phyloP scores from a whole-genome alignment of 2,329 filamentous ascomycete species.

The Pyrenophora graminea region DNA sequence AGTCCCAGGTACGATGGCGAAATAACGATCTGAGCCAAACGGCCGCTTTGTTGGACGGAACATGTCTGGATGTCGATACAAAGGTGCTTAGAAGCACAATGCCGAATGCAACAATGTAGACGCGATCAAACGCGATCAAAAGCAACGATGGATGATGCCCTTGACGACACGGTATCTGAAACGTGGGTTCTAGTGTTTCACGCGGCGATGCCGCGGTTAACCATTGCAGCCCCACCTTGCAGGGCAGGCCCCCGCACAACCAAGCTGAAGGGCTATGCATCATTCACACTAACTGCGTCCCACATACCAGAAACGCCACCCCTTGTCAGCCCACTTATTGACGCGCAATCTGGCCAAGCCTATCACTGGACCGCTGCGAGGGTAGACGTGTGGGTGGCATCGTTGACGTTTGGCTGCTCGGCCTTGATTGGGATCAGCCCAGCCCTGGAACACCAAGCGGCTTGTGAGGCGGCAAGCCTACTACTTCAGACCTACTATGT shows the following conservation, averaged over 20 bases:
- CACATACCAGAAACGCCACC: slow-evolving; percentile 10
- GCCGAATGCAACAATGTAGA: too few species aligned
- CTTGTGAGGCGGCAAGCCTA: slow-evolving; percentile 8
- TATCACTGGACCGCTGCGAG: slow-evolving; percentile 5
- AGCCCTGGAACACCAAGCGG: not conserved
- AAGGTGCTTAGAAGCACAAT: too few species aligned
- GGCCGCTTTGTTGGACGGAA: not conserved
- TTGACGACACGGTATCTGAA: too few species aligned
- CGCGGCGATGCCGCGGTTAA: too few species aligned
- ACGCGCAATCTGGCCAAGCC: slow-evolving; percentile 11
- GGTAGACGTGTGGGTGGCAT: not conserved
- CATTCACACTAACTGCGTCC: not conserved
- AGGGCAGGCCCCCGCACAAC: not conserved
- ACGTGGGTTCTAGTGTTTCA: too few species aligned
- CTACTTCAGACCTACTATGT: not conserved
- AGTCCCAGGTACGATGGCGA: not conserved
- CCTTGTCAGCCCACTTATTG: slow-evolving; percentile 11
- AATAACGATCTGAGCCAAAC: not conserved
- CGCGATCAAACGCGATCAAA: too few species aligned
- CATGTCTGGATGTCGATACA: too few species aligned
- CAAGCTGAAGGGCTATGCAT: slow-evolving; percentile 1
- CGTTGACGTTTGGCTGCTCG: not conserved
- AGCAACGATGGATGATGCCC: too few species aligned
- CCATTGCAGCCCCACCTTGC: not conserved
- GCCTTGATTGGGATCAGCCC: slow-evolving; percentile 8